Evolutionary conservation across 768 basidiomycete genomes (phyloP).

Genomic region (Leccinum variicolor): DNA sequence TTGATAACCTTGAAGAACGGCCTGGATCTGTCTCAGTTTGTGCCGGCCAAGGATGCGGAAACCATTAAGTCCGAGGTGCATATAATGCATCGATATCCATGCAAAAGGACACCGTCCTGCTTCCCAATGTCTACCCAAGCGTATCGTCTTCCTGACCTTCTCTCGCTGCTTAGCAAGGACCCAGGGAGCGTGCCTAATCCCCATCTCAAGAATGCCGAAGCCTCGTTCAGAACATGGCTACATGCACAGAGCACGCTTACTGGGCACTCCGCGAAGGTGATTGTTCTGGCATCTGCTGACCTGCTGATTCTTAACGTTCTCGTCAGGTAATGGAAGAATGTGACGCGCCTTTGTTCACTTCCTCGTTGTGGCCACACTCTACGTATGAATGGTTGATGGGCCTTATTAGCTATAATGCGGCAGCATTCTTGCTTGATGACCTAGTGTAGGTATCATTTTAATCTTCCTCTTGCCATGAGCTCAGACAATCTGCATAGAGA

Average conservation of each 20-base stretch:
- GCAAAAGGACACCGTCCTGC: not conserved
- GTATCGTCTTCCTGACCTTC: not conserved
- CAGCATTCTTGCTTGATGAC: not conserved
- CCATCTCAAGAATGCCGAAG: not conserved
- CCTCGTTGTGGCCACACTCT: not conserved
- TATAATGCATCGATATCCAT: not conserved
- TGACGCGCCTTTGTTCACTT: not conserved
- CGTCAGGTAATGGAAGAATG: not conserved
- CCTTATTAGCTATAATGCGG: not conserved
- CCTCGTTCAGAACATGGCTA: not conserved
- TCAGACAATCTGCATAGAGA: not conserved
- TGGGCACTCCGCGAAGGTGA: not conserved
- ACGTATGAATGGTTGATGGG: not conserved
- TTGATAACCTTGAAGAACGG: too few relatives aligned
- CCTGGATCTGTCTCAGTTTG: too few relatives aligned
- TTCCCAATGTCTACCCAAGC: not conserved
- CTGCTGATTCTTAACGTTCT: not conserved
- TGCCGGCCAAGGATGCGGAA: not conserved
- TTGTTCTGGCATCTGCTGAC: not conserved
- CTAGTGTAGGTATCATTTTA: not conserved
- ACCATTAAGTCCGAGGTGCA: not conserved
- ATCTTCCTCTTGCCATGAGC: not conserved
- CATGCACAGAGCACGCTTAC: not conserved
- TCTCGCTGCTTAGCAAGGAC: not conserved
- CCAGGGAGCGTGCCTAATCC: not conserved